Base-by-base conservation (phyloP, 73 alveolate genomes). In the Diophrys appendiculata region DNA sequence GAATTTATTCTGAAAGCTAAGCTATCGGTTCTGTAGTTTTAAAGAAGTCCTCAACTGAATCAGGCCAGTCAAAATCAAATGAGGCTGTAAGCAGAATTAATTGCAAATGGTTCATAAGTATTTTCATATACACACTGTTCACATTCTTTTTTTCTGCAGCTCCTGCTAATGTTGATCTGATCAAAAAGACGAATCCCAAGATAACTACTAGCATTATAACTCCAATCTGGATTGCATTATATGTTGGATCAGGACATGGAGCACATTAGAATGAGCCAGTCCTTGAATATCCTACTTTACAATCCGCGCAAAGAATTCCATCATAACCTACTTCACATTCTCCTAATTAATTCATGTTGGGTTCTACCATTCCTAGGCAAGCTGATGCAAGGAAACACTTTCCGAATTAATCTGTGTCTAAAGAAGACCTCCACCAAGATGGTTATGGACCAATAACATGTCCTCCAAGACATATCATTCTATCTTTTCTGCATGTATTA, bases 51-150 rank as follows among this genome's bases (percentile, higher is more conserved):
- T 11, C 29, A 8, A 88, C 91, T 52, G 2, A 25, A 23, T 2
- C 28, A 25, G 95, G 95, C 89, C 95, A 88, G 30, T 82, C 70
- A 31, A 83, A 82, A 23, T 88, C 64, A 55, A 88, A 88, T 3
- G 88, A 77, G 18, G 91, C 82, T 1, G 95, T 83, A 67, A 88
- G 65, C 67, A 77, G 52, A 30, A 83, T 68, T 14, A 88, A 68
- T 67, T 88, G 87, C 64, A 88, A 32, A 71, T 88, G 89, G 53
- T 88, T 88, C 91, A 83, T 88, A 3, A 88, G 22, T 8, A 88
- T 88, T 34, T 88, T 88, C 23, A 74, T 69, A 52, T 83, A 88
- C 52, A 88, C 68, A 22, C 92, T 83, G 52, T 72, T 76, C 0
- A 88, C 77, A 43, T 82, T 76, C 83, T 83, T 78, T 69, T 68